A percentile compares a stretch with the other conserved stretches of the same genome.
Conservation (phyloP, 2,329 filamentous ascomycete species). For the Paecilomyces sp. region DNA sequence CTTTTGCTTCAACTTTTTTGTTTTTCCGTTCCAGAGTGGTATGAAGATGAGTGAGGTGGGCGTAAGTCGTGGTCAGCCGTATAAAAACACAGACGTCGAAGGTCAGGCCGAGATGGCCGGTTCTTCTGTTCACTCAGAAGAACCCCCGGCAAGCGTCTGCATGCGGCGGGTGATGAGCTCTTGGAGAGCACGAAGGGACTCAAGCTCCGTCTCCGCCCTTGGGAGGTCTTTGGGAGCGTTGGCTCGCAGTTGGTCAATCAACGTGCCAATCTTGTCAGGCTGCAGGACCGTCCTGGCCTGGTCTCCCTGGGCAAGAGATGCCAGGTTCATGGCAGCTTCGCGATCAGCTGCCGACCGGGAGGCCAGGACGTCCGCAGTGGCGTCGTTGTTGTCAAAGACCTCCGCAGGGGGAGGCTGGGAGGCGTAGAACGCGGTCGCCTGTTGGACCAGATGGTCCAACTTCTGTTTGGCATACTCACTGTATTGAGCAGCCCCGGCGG, state of each 20-base stretch:
- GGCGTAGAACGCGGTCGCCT: constrained; percentile 19
- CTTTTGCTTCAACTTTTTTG: not conserved
- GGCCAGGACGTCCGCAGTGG: constrained; percentile 13
- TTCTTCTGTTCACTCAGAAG: not conserved
- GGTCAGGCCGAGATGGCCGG: not conserved
- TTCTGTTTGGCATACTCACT: constrained; percentile 17
- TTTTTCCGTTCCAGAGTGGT: not conserved
- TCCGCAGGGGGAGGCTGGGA: constrained; percentile 14
- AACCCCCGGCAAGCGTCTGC: constrained; percentile 10
- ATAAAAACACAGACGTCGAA: not conserved
- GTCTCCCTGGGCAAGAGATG: constrained; percentile 18
- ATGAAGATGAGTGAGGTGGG: not conserved
- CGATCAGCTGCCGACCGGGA: constrained; percentile 21
- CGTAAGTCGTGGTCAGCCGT: not conserved
- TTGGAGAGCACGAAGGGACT: constrained; percentile 22
- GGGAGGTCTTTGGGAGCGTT: constrained; percentile 17
- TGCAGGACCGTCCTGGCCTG: constrained; percentile 7
- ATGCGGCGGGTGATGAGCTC: constrained; percentile 24
- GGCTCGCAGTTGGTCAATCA: constrained; percentile 25
- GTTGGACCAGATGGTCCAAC: constrained; percentile 17
- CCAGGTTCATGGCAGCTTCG: constrained; percentile 24
- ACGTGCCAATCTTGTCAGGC: constrained; percentile 15
- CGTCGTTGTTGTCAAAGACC: constrained; percentile 9
- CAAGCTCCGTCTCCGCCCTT: constrained; percentile 19
- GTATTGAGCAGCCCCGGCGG: constrained; percentile 13